Conservation (phyloP, 129 eudicot species). For the Ambrosia artemisiifolia region DNA sequence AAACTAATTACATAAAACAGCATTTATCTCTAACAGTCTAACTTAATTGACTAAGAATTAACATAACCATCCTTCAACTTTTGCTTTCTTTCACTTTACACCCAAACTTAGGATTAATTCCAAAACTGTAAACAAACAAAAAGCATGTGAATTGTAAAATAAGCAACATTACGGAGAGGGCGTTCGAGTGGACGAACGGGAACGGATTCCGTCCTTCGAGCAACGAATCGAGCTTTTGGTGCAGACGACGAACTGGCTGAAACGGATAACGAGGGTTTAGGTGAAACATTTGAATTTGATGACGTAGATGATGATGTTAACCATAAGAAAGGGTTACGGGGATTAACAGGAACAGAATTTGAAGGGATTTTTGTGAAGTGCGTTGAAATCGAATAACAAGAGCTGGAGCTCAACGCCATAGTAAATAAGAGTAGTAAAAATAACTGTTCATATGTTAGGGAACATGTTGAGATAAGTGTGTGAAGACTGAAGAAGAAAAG, state of each 20-base stretch:
- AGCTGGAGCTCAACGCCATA: constrained; percentile 41
- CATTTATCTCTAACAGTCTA: too few species aligned
- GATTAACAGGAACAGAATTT: neutral
- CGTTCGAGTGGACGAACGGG: constrained; percentile 68
- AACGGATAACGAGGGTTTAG: constrained; percentile 36
- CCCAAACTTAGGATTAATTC: too few species aligned
- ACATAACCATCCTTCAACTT: too few species aligned
- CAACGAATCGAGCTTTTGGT: constrained; percentile 73
- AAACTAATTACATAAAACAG: too few species aligned
- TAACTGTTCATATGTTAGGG: neutral
- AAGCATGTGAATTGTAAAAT: neutral
- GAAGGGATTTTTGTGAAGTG: constrained; percentile 35
- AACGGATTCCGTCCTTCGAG: constrained; percentile 61
- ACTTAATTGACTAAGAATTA: too few species aligned
- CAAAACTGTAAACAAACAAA: neutral
- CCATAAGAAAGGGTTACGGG: constrained; percentile 22
- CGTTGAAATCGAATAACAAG: constrained; percentile 27
- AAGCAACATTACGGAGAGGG: constrained; percentile 52
- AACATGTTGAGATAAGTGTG: constrained; percentile 15
- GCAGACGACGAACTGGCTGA: constrained; percentile 51
- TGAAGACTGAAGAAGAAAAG: neutral
- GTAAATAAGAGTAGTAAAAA: neutral
- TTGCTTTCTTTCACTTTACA: too few species aligned
- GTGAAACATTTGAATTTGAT: constrained; percentile 31
- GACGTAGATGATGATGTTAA: constrained; percentile 18